These are phyloP conservation scores for Phytophthora foliorum DNA, from an alignment of 352 stramenopile species.

Conservation along the genomic window DNA sequence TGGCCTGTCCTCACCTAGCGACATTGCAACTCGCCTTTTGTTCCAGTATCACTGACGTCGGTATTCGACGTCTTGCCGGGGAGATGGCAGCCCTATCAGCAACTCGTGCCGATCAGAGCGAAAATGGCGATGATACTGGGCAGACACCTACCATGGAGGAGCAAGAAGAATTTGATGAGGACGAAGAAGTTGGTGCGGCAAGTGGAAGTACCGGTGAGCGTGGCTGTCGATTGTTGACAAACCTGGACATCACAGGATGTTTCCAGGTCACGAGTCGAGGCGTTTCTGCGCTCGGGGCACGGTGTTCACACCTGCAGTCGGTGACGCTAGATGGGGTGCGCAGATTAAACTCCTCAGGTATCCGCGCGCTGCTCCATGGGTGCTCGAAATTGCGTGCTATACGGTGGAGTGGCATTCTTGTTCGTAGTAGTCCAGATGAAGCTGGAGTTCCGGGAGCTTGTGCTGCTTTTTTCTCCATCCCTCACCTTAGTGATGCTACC, in stretches of 20 bases:
- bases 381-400: slow-evolving; percentile 54
- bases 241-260: slow-evolving; percentile 73
- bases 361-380: slow-evolving; percentile 42
- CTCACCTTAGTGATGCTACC: slow-evolving; percentile 45
- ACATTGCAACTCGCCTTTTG: slow-evolving; percentile 65
- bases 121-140: slow-evolving; percentile 8
- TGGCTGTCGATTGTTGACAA: slow-evolving; percentile 55
- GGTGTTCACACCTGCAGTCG: slow-evolving; percentile 51
- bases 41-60: slow-evolving; percentile 59
- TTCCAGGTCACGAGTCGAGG: slow-evolving; percentile 69
- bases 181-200: slow-evolving; percentile 9
- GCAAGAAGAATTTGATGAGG: slow-evolving; percentile 8
- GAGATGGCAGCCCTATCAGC: slow-evolving; percentile 19
- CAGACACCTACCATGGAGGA: slow-evolving; percentile 2
- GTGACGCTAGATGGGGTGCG: slow-evolving; percentile 72
- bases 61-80: slow-evolving; percentile 59
- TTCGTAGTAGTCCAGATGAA: slow-evolving; percentile 45
- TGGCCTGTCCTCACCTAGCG: slow-evolving; percentile 44
- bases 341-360: slow-evolving; percentile 42
- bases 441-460: slow-evolving; percentile 14
- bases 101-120: background rate
- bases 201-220: slow-evolving; percentile 18
- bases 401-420: slow-evolving; percentile 68
- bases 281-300: slow-evolving; percentile 42
- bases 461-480: slow-evolving; percentile 76